These are phyloP conservation scores for Suillus americanus DNA, from an alignment of 768 basidiomycete genomes.

Conservation along the genomic window DNA sequence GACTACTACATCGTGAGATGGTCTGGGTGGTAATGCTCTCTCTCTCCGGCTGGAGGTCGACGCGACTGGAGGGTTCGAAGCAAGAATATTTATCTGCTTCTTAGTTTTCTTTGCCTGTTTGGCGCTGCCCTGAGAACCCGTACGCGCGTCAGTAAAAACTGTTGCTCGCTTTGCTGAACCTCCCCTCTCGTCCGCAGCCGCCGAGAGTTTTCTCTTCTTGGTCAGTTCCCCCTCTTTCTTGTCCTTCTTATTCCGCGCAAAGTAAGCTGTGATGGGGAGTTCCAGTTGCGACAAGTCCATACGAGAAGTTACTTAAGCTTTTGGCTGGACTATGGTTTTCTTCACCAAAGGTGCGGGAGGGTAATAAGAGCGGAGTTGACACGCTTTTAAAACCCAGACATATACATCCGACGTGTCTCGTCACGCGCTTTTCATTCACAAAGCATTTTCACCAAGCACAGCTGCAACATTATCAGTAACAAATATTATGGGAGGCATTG, in stretches of 20 bases:
- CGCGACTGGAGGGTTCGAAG: background rate
- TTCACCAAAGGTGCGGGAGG: background rate
- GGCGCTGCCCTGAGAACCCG: background rate
- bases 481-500: constrained; percentile 17
- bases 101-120: background rate
- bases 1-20: background rate
- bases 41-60: background rate
- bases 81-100: background rate
- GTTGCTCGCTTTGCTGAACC: constrained; percentile 15
- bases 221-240: constrained; percentile 1
- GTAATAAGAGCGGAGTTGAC: constrained; percentile 35
- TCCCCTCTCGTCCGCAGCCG: constrained; percentile 2
- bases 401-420: constrained; percentile 20
- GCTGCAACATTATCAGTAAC: background rate
- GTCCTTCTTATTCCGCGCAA: constrained; percentile 18
- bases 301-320: constrained; percentile 2
- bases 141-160: background rate
- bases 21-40: background rate
- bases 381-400: constrained; percentile 36
- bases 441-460: background rate
- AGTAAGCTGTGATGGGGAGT: constrained; percentile 31
- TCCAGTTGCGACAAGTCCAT: constrained; percentile 35
- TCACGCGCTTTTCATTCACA: constrained; percentile 12
- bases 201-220: constrained; percentile 8
- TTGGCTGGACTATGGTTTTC: background rate